phyloP scores from a whole-genome alignment of 768 basidiomycete genomes.

The Podaxis rugospora region DNA sequence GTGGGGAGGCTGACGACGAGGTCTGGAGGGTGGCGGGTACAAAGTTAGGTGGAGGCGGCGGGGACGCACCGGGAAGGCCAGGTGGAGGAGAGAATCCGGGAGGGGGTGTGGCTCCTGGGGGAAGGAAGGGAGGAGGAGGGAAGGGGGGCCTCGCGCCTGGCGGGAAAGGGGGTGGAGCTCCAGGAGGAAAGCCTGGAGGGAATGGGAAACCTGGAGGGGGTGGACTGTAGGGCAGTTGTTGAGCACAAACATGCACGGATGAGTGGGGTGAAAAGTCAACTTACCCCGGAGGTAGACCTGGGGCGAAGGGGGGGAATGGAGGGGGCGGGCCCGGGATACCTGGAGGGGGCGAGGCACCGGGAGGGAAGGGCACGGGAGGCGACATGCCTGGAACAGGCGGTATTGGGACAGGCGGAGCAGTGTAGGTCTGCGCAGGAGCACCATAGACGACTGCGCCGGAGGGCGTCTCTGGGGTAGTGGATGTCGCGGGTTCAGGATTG shows the following conservation, averaged over 20 bases:
- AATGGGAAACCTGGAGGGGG: slow-evolving; percentile 53
- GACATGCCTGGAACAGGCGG: slow-evolving; percentile 26
- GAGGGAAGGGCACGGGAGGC: slow-evolving; percentile 34
- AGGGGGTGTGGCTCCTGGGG: slow-evolving; percentile 18
- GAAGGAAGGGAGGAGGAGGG: slow-evolving; percentile 26
- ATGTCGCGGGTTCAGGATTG: slow-evolving; percentile 15
- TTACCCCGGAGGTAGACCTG: slow-evolving; percentile 56
- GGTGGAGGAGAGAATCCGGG: slow-evolving; percentile 14
- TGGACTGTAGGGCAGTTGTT: slow-evolving; percentile 25
- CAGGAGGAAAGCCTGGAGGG: slow-evolving; percentile 40
- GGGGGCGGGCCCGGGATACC: slow-evolving; percentile 40
- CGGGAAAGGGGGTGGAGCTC: slow-evolving; percentile 19
- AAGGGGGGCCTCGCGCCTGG: slow-evolving; percentile 29
- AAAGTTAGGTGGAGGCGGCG: slow-evolving; percentile 17
- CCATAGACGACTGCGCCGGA: slow-evolving; percentile 55
- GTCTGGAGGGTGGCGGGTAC: slow-evolving; percentile 11
- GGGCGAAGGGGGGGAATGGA: slow-evolving; percentile 53
- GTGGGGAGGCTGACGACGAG: neutral
- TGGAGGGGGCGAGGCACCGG: slow-evolving; percentile 34
- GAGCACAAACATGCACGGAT: slow-evolving; percentile 14
- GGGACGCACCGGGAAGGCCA: slow-evolving; percentile 14
- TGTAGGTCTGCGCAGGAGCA: slow-evolving; percentile 71
- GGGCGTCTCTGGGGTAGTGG: neutral
- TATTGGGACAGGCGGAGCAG: slow-evolving; percentile 35
- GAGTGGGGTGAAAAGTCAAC: slow-evolving; percentile 18